Conservation (phyloP, 2,329 filamentous ascomycete genomes). For the Penicillium sp. region DNA sequence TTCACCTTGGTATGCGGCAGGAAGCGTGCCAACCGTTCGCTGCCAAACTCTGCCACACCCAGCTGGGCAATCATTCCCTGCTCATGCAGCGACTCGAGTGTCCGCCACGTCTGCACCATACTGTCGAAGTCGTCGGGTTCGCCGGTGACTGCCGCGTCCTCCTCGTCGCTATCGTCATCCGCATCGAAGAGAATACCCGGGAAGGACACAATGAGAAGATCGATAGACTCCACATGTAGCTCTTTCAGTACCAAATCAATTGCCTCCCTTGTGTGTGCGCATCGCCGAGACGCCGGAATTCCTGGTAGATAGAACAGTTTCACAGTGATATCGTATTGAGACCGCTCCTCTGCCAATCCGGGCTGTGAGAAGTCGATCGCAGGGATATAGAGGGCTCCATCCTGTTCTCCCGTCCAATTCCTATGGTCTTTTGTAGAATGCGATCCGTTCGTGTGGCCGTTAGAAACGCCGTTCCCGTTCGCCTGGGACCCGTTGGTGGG, state of each 20-base stretch:
- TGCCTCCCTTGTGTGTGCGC: slow-evolving; percentile 72
- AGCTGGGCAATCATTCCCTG: slow-evolving; percentile 72
- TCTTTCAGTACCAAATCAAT: slow-evolving; percentile 78
- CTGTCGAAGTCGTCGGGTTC: slow-evolving; percentile 57
- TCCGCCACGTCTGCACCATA: slow-evolving; percentile 66
- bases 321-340: slow-evolving; percentile 89
- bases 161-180: slow-evolving; percentile 75
- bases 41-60: slow-evolving; percentile 89
- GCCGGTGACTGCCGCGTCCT: slow-evolving; percentile 58
- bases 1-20: slow-evolving; percentile 68
- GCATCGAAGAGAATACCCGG: slow-evolving; percentile 92
- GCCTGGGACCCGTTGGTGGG: slow-evolving; percentile 7
- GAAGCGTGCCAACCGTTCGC: slow-evolving; percentile 76
- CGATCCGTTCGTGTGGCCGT: slow-evolving; percentile 12
- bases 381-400: slow-evolving; percentile 70
- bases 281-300: slow-evolving; percentile 64
- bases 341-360: slow-evolving; percentile 75
- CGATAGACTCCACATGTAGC: slow-evolving; percentile 71
- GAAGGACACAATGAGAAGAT: slow-evolving; percentile 90
- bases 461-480: slow-evolving; percentile 17
- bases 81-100: slow-evolving; percentile 70
- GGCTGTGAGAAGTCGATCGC: slow-evolving; percentile 70
- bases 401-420: slow-evolving; percentile 69
- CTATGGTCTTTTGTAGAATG: slow-evolving; percentile 31
- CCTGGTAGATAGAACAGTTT: slow-evolving; percentile 91